phyloP scores from a whole-genome alignment of 2,329 filamentous ascomycete genomes.

The Pyricularia grisea region DNA sequence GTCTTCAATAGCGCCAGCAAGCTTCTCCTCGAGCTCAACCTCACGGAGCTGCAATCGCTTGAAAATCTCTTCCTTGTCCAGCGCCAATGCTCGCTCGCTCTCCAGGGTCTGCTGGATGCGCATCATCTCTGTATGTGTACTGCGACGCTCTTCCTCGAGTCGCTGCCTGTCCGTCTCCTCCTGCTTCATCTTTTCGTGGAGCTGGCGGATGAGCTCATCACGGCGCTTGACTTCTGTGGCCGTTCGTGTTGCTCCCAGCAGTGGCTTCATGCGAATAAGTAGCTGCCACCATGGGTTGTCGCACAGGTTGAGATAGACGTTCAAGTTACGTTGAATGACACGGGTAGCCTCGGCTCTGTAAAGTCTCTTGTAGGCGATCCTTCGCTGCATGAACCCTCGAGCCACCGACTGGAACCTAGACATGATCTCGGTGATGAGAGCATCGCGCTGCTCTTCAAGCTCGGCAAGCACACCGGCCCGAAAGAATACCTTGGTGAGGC shows the following conservation, averaged over 20 bases:
- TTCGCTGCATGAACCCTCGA: conserved; percentile 78
- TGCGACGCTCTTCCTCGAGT: conserved; percentile 83
- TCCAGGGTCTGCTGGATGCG: conserved; percentile 90
- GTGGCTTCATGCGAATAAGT: conserved; percentile 87
- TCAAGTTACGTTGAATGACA: conserved; percentile 91
- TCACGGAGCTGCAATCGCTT: conserved; percentile 91
- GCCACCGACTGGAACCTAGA: conserved; percentile 86
- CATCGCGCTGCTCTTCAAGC: conserved; percentile 89
- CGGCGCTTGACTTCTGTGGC: conserved; percentile 90
- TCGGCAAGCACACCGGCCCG: conserved; percentile 91
- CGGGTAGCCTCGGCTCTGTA: conserved; percentile 91
- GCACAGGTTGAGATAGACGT: conserved; percentile 81
- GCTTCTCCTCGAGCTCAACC: conserved; percentile 82
- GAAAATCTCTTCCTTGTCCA: conserved; percentile 99
- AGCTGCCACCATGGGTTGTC: conserved; percentile 97
- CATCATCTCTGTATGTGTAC: conserved; percentile 78
- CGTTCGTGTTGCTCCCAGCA: conserved; percentile 84
- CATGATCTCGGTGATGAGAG: conserved; percentile 90
- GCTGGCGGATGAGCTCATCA: conserved; percentile 82
- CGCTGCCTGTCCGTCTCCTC: conserved; percentile 67
- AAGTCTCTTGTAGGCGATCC: conserved; percentile 82
- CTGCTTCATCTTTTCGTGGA: conserved; percentile 73
- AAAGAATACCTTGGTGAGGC: conserved; percentile 97
- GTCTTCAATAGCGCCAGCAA: conserved; percentile 84
- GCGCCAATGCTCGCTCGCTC: conserved; percentile 85